Evolutionary conservation across 495 filamentous ascomycete species (phyloP), one percentile per base, ranked within the genome.

Genomic region (Trichoderma virens): DNA sequence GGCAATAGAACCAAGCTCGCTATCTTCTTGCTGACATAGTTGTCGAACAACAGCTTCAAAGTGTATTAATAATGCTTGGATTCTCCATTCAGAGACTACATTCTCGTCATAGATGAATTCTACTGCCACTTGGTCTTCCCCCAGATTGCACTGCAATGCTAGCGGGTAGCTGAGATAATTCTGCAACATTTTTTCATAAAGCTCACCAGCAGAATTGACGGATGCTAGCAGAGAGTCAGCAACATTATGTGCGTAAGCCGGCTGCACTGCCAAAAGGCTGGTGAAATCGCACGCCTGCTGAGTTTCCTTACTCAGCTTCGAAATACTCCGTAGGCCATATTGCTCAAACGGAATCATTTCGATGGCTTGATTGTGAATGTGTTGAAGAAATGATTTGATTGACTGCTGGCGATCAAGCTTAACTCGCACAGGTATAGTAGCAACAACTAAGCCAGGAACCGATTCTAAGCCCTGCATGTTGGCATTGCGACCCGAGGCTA

Each of bases 341-440:
- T 83, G 80, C 59, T 83, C 75, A 62, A 74, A 78, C 2, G 72
- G 61, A 25, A 77, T 76, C 65, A 80, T 75, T 5, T 72, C 70
- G 25, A 64, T 67, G 14, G 65, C 68, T 64, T 76, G 70, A 4
- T 60, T 34, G 47, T 83, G 80, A 2, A 82, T 32, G 4, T 35
- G 31, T 1, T 60, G n/a, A 38, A 74, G 56, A 23, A 71, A 72
- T 1, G 56, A 51, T n/a, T 45, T 38, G 31, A 51, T 39, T 3
- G 72, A n/a, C 1, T 54, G 63, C 2, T 75, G 69, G 1, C 85
- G 76, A n/a, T n/a, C n/a, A n/a, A n/a, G n/a, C n/a, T n/a, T n/a
- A n/a, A n/a, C n/a, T n/a, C n/a, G n/a, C 13, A 82, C 71, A 5
- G 86, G 86, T 0, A 87, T 70, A 0, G 86, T 87, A 20, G 85